Conservation (phyloP, 148 eudicot genomes). For the Rhododendron vialii region DNA sequence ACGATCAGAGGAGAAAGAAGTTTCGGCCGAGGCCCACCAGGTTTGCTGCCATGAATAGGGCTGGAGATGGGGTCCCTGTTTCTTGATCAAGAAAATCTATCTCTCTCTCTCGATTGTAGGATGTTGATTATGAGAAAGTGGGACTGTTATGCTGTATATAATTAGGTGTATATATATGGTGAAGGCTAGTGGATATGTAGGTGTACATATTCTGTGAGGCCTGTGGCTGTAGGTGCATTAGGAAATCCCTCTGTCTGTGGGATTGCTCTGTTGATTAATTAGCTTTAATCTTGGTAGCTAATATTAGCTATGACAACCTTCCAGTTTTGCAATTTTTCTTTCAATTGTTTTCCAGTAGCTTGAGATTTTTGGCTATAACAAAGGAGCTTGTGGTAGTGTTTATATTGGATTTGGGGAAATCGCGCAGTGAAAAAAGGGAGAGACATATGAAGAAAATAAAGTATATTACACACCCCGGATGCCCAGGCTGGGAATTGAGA, state of each 20-base stretch:
- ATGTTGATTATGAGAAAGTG: neutral
- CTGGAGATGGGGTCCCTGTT: conserved; percentile 7
- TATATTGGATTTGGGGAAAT: neutral
- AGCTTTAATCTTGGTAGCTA: neutral
- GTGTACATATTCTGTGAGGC: neutral
- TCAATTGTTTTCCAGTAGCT: neutral
- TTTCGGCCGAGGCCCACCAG: conserved; percentile 20
- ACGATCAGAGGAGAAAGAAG: conserved; percentile 7
- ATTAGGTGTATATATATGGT: neutral
- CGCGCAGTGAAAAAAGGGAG: neutral
- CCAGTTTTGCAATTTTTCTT: neutral
- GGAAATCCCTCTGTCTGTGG: neutral
- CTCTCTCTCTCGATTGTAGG: neutral
- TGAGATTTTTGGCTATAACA: neutral
- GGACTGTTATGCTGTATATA: neutral
- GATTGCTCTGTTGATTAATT: neutral
- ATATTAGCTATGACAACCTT: neutral
- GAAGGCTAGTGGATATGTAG: neutral
- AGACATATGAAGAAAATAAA: neutral
- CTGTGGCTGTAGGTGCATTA: neutral
- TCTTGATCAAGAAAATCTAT: neutral
- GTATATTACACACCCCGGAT: too few species aligned
- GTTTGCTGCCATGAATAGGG: neutral
- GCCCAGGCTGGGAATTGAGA: too few species aligned
- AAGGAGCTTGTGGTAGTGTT: neutral